Evolutionary conservation across 768 basidiomycete genomes (phyloP).

Genomic region (Boletales sp.): DNA sequence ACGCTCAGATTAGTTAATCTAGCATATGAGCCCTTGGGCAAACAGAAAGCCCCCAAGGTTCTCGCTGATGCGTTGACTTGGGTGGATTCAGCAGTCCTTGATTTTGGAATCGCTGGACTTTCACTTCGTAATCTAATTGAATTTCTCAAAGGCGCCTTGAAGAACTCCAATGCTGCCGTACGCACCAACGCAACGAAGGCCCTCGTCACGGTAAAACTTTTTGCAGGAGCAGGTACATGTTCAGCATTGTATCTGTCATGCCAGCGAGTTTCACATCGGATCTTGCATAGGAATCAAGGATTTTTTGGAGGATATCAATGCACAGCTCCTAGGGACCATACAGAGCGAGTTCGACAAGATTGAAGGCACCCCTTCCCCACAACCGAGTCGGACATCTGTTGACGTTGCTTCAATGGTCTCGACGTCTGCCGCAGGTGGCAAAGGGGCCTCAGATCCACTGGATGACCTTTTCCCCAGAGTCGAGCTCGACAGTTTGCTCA

Average conservation of each 20-base stretch:
- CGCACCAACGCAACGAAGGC: constrained; percentile 92
- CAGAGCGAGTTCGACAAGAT: constrained; percentile 90
- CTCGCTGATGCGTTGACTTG: constrained; percentile 87
- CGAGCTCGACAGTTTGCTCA: constrained; percentile 83
- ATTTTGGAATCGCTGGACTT: constrained; percentile 89
- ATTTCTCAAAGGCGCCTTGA: constrained; percentile 80
- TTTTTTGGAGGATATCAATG: constrained; percentile 90
- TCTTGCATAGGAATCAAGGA: constrained; percentile 76
- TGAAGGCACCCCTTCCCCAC: constrained; percentile 70
- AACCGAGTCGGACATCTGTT: constrained; percentile 70
- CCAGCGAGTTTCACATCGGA: not conserved
- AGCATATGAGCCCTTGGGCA: constrained; percentile 92
- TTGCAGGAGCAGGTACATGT: constrained; percentile 78
- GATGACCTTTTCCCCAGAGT: constrained; percentile 96
- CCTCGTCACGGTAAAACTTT: constrained; percentile 86
- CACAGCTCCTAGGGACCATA: constrained; percentile 89
- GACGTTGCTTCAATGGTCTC: constrained; percentile 61
- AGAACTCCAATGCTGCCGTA: constrained; percentile 93
- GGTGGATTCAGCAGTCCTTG: constrained; percentile 80
- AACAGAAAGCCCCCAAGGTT: constrained; percentile 97
- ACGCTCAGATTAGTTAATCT: constrained; percentile 14
- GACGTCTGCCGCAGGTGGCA: constrained; percentile 38
- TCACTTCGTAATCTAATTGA: constrained; percentile 83
- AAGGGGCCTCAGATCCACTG: constrained; percentile 59
- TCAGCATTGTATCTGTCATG: not conserved